Conservation (phyloP, 768 basidiomycete genomes). For the Pisolithus tinctorius region DNA sequence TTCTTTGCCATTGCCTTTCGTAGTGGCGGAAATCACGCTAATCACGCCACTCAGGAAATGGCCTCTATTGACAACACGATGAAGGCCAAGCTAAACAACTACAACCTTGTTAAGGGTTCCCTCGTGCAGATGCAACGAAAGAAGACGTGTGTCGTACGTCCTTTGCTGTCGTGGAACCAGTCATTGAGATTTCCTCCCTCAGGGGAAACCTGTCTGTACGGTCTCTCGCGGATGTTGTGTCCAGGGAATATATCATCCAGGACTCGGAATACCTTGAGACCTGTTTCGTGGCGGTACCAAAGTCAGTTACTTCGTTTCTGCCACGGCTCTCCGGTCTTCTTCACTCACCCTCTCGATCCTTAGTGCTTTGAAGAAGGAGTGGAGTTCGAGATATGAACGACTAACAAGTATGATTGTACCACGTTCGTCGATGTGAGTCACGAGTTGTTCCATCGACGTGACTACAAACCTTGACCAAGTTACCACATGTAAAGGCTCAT, state of each 20-base stretch:
- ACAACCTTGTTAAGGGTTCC: conserved; percentile 91
- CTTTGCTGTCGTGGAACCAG: conserved; percentile 1
- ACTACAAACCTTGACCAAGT: conserved; percentile 6
- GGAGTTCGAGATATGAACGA: conserved; percentile 85
- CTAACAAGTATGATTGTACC: conserved; percentile 89
- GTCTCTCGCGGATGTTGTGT: conserved; percentile 79
- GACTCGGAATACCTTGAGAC: conserved; percentile 96
- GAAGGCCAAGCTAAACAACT: conserved; percentile 85
- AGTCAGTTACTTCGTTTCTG: conserved; percentile 42
- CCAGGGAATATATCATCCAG: conserved; percentile 71
- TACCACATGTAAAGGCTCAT: conserved; percentile 45
- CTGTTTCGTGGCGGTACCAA: conserved; percentile 87
- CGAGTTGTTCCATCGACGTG: conserved; percentile 5
- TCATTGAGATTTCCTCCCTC: conserved; percentile 5
- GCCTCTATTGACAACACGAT: conserved; percentile 88
- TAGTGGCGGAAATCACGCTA: conserved; percentile 13
- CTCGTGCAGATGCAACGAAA: conserved; percentile 90
- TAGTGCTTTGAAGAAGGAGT: conserved; percentile 79
- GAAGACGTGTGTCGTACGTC: conserved; percentile 58
- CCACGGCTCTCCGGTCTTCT: neutral
- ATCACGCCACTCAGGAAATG: conserved; percentile 60
- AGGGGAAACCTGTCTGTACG: conserved; percentile 95
- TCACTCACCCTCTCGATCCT: conserved; percentile 12
- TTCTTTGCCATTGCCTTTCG: conserved; percentile 14
- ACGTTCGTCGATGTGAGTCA: conserved; percentile 72